A percentile compares a stretch with the other conserved stretches of the same genome.
phyloP scores from a whole-genome alignment of 2,329 filamentous ascomycete species.

The Sporothrix humicola region DNA sequence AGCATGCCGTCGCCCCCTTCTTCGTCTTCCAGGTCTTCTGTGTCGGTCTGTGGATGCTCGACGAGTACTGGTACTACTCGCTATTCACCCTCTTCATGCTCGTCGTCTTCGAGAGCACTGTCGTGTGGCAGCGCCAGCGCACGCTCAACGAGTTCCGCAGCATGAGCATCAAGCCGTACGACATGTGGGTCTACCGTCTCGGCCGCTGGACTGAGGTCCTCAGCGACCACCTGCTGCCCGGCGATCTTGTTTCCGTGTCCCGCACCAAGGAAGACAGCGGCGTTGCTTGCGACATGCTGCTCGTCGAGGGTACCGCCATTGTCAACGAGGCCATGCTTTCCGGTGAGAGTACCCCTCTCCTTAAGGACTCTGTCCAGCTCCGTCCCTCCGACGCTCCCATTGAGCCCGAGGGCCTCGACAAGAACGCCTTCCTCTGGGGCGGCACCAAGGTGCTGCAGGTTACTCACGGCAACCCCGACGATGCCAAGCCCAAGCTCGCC shows the following conservation, averaged over 20 bases:
- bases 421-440: conserved; percentile 94
- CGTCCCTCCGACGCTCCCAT: conserved; percentile 80
- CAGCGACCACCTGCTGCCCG: conserved; percentile 90
- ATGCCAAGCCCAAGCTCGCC: conserved; percentile 71
- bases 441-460: conserved; percentile 97
- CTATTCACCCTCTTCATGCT: conserved; percentile 99
- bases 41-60: conserved; percentile 96
- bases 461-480: conserved; percentile 80
- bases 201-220: conserved; percentile 86
- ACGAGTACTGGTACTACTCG: conserved; percentile 99
- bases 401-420: conserved; percentile 90
- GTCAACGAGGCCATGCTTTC: conserved; percentile 99
- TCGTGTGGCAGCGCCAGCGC: conserved; percentile 97
- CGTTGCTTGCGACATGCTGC: conserved; percentile 94
- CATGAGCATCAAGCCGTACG: conserved; percentile 99
- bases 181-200: conserved; percentile 86
- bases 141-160: conserved; percentile 95
- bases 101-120: conserved; percentile 95
- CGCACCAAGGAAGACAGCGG: conserved; percentile 97
- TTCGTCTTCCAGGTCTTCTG: conserved; percentile 99
- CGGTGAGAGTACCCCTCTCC: conserved; percentile 92
- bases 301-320: conserved; percentile 93
- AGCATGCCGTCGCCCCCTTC: conserved; percentile 97
- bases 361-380: conserved; percentile 95
- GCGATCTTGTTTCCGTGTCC: conserved; percentile 88